phyloP scores from a whole-genome alignment of 768 basidiomycete genomes.

The Mycena floridula region DNA sequence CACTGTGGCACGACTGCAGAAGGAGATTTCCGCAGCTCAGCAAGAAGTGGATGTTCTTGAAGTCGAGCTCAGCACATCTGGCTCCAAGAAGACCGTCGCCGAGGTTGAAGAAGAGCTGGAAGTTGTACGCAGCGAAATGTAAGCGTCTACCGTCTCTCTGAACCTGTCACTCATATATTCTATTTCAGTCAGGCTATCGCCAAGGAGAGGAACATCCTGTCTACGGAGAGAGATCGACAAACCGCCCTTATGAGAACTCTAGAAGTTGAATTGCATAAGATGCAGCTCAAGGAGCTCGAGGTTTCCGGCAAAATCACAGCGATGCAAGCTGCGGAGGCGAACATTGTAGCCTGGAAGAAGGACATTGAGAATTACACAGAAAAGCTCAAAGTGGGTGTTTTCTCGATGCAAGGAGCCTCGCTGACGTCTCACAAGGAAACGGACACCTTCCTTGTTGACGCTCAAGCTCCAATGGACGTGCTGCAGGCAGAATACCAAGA shows the following conservation, averaged over 20 bases:
- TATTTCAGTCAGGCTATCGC: constrained; percentile 54
- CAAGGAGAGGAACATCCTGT: constrained; percentile 51
- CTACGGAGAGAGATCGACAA: constrained; percentile 58
- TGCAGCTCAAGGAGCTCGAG: constrained; percentile 58
- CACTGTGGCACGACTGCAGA: constrained; percentile 51
- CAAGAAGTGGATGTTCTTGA: constrained; percentile 63
- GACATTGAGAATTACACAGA: constrained; percentile 41
- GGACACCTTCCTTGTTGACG: constrained; percentile 53
- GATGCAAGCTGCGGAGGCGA: constrained; percentile 47
- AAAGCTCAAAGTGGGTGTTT: constrained; percentile 43
- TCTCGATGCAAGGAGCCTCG: too few species aligned
- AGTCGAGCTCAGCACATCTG: constrained; percentile 59
- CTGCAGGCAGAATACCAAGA: constrained; percentile 52
- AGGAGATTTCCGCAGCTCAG: constrained; percentile 52
- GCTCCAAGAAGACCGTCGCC: constrained; percentile 75
- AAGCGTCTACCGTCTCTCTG: constrained; percentile 17
- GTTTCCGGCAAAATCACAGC: constrained; percentile 54
- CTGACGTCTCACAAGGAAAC: constrained; percentile 40
- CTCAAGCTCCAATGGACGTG: constrained; percentile 57
- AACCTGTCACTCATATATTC: constrained; percentile 1
- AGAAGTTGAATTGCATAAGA: constrained; percentile 54
- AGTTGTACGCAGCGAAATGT: constrained; percentile 60
- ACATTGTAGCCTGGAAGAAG: constrained; percentile 50
- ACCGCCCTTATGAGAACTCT: constrained; percentile 41
- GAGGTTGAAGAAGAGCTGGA: constrained; percentile 82